Conservation (phyloP, 139 green algal species). For the Chlamydomonas sp. region DNA sequence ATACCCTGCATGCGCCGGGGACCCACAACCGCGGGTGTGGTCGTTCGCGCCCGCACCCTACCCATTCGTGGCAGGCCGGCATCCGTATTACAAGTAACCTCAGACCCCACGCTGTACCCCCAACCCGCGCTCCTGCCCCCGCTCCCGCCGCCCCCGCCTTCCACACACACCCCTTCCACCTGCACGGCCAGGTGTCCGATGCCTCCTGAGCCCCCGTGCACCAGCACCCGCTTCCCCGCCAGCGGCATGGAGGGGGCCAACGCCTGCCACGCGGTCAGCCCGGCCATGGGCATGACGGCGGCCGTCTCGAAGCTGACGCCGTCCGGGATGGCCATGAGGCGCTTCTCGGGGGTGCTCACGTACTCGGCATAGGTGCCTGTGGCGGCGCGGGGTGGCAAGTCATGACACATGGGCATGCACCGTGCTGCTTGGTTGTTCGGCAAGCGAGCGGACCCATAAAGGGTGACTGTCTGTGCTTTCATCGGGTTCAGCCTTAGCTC, state of each 20-base stretch:
- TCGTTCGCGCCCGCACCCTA: no score
- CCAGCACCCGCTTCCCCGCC: conserved; percentile 55
- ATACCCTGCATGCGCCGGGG: no score
- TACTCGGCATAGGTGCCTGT: conserved; percentile 55
- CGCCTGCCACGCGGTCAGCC: conserved; percentile 60
- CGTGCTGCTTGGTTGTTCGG: not conserved
- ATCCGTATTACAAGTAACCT: no score
- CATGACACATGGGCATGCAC: not conserved
- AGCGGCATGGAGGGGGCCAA: conserved; percentile 47
- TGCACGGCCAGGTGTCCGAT: conserved; percentile 57
- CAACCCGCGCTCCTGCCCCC: no score
- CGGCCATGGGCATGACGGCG: conserved; percentile 51
- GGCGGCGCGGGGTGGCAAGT: no score
- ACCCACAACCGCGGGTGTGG: no score
- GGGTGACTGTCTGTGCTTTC: no score
- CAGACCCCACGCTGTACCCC: no score
- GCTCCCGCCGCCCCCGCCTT: no score
- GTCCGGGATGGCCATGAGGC: conserved; percentile 33
- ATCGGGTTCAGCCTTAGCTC: no score
- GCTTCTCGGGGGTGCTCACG: conserved; percentile 6
- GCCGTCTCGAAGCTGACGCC: conserved; percentile 36
- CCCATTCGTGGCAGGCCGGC: no score
- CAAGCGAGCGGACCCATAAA: not conserved
- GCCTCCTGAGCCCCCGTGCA: conserved; percentile 53
- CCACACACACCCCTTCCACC: not conserved